Conservation (phyloP, 371 early-diverging fungal species). For the Gilbertella persicaria region DNA sequence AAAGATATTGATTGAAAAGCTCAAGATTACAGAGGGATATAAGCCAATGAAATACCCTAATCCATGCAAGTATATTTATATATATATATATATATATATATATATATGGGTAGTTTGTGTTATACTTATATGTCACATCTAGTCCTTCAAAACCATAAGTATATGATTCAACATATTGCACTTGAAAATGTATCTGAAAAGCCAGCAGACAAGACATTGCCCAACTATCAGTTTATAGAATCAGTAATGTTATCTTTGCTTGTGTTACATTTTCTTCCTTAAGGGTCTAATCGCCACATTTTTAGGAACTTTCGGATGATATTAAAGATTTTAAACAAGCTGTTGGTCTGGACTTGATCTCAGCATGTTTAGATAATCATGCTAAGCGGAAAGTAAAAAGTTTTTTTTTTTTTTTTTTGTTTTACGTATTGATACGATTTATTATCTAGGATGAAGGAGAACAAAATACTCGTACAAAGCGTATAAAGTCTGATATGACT, state of each 20-base stretch:
- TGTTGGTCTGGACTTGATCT: constrained; percentile 15
- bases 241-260: constrained; percentile 1
- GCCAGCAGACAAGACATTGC: constrained; percentile 11
- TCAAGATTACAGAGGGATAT: constrained; percentile 49
- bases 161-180: constrained; percentile 61
- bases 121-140: no score
- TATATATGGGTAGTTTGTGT: not conserved
- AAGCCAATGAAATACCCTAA: constrained; percentile 54
- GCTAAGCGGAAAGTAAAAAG: constrained; percentile 16
- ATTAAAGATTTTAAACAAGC: constrained; percentile 16
- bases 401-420: no score
- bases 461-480: not conserved
- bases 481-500: not conserved
- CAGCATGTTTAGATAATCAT: not conserved
- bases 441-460: not conserved
- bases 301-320: constrained; percentile 13
- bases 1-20: constrained; percentile 30
- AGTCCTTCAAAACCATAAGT: constrained; percentile 62
- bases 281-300: not conserved
- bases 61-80: constrained; percentile 50
- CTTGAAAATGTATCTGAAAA: constrained; percentile 27
- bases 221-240: constrained; percentile 16
- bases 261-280: not conserved
- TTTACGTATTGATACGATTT: no score
- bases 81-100: not conserved